These are phyloP conservation scores for Lasiodiplodia hormozganensis DNA, from an alignment of 2,329 filamentous ascomycete genomes.

Conservation along the genomic window DNA sequence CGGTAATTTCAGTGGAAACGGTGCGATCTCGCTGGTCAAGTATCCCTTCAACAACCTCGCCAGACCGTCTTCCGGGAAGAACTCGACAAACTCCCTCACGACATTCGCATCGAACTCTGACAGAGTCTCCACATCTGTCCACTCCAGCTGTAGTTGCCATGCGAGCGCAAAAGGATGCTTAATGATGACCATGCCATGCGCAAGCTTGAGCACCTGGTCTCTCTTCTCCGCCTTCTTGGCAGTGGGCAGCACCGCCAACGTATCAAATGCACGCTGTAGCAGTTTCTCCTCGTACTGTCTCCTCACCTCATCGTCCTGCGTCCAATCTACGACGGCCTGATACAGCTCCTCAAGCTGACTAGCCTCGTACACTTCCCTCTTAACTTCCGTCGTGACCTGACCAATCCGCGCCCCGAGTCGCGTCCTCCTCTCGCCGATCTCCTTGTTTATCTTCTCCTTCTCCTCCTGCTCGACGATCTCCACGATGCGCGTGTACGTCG, in stretches of 20 bases:
- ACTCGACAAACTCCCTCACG: slow-evolving; percentile 79
- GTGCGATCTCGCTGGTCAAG: slow-evolving; percentile 81
- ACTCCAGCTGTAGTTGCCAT: slow-evolving; percentile 91
- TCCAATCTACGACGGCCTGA: slow-evolving; percentile 87
- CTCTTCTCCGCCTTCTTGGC: slow-evolving; percentile 75
- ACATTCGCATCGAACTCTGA: slow-evolving; percentile 77
- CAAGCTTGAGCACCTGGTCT: slow-evolving; percentile 75
- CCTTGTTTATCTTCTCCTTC: slow-evolving; percentile 84
- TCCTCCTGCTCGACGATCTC: slow-evolving; percentile 86
- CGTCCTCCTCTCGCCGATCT: slow-evolving; percentile 88
- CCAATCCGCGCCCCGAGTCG: slow-evolving; percentile 82
- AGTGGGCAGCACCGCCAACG: slow-evolving; percentile 70
- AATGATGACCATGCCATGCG: slow-evolving; percentile 94
- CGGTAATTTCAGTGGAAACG: slow-evolving; percentile 66
- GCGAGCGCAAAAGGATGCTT: slow-evolving; percentile 88
- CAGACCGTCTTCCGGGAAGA: slow-evolving; percentile 86
- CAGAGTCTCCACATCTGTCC: slow-evolving; percentile 71
- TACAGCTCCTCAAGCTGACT: slow-evolving; percentile 85
- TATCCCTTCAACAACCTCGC: slow-evolving; percentile 83
- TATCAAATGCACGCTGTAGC: slow-evolving; percentile 79
- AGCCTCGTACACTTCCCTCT: slow-evolving; percentile 77
- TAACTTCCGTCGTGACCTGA: slow-evolving; percentile 86
- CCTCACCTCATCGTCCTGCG: slow-evolving; percentile 81
- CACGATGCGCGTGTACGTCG: slow-evolving; percentile 82
- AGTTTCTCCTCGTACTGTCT: slow-evolving; percentile 91